Evolutionary conservation across 1,284 basidiomycete species (phyloP), one percentile per base, ranked within the genome.

Genomic region (Trichosporon ovoides): DNA sequence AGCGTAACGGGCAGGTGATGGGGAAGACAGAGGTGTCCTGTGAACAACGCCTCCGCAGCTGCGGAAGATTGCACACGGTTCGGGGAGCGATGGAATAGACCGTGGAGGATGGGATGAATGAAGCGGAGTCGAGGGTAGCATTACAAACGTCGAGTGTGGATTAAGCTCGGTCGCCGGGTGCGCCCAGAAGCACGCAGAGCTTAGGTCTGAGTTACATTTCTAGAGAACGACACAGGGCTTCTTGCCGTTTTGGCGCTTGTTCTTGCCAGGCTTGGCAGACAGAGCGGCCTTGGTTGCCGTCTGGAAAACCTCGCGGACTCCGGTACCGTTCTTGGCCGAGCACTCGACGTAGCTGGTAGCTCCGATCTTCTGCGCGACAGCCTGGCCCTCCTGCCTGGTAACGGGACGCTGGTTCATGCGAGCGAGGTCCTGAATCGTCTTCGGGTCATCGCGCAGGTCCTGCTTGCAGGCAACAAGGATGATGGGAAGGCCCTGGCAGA

Each of bases 401-500:
- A 92, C 87, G 52, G 89, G 89, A 70, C 85, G 81, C 77, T 90
- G 88, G 70, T 84, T 87, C 62, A 87, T 89, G 81, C 87, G 87
- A 67, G 84, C 83, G 57, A 92, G 81, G 76, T 91, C 87, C 58
- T 89, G 87, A 56, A 87, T 84, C 38, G 89, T 88, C 75, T 87
- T 84, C 50, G 82, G 81, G 78, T 91, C 88, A 65, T 85, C 83
- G 69, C 90, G 83, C 57, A 92, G 82, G 79, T 92, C 89, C 80
- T 87, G 92, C 83, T 95, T 95, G 83, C 89, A 93, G 7, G 89
- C 91, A 62, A 95, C 89, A 56, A 95, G 86, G 72, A 94, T 87
- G 80, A 92, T 86, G 56, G 91, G 91, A 40, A 92, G 80, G 60
- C 86, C 86, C 50, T 86, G 82, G 76, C 91, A 94, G 80, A 94